Base-by-base conservation (phyloP, 768 basidiomycete species). In the Agrocybe praecox region DNA sequence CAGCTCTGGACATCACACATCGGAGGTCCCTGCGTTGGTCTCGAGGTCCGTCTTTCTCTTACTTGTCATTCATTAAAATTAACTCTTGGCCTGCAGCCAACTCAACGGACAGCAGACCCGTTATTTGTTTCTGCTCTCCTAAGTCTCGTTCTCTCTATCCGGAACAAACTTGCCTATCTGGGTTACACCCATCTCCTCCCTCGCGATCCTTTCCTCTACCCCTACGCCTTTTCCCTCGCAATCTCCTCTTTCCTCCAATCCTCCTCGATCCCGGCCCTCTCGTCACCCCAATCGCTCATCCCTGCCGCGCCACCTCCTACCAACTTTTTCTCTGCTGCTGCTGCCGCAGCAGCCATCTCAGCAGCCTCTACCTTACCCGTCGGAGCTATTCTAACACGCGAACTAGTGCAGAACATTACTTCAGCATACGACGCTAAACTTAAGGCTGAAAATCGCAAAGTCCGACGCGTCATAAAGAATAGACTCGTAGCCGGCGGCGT, bases 121-220 rank as follows among this genome's bases (percentile, higher is more conserved):
- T 76, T 76, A 36, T 80, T 89, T 56, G 80, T 94, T 12, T 81
- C 89, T 22, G 84, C 85, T 2, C 76, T 94, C 10, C 74, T 94
- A 51, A 89, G 86, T 53, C 77, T 90, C 47, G 81, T 93, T 29
- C 76, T 90, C 18, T 75, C 82, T 36, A 76, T 81, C 46, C 80
- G 92, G 24, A 92, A 90, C 72, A 90, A 87, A 65, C 79, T 94
- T 15, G 78, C 82, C 19, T 78, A 81, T 22, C 72, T 89, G 21
- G 82, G 83, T 14, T 75, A 76, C 64, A 50, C 49, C 15, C 42
- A 45, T 50, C 53, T 69, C 46, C 73, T 87, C 34, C 88, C 91
- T 2, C 87, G 86, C 67, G 92, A 94, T 68, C 92, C 92, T 1
- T 92, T 94, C 65, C 73, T 90, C 45, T 81, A 90, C 55, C 89